These are phyloP conservation scores for Trichomonascus vanleenenianus DNA, from an alignment of 805 yeast species.

Conservation along the genomic window DNA sequence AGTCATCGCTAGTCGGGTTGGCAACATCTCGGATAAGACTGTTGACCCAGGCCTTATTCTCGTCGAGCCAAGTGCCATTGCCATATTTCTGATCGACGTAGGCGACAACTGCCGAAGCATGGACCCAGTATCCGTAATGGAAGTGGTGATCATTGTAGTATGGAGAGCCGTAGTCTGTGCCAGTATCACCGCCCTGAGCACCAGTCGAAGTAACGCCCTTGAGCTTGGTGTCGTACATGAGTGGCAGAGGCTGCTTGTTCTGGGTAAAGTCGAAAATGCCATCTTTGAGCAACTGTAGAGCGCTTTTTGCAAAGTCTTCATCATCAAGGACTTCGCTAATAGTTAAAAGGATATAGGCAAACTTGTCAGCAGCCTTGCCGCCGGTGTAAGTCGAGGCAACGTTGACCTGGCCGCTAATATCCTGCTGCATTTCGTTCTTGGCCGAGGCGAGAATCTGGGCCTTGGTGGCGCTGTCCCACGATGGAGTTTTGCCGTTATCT, in stretches of 20 bases:
- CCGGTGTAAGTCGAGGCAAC: conserved; percentile 84
- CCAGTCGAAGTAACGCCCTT: conserved; percentile 30
- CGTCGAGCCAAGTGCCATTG: conserved; percentile 40
- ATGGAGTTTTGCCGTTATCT: conserved; percentile 25
- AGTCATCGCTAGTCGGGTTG: conserved; percentile 44
- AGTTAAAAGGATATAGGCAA: conserved; percentile 76
- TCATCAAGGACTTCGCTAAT: conserved; percentile 61
- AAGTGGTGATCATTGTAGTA: conserved; percentile 81
- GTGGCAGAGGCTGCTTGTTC: conserved; percentile 65
- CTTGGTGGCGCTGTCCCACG: conserved; percentile 32
- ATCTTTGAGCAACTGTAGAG: conserved; percentile 51
- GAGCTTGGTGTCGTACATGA: conserved; percentile 70
- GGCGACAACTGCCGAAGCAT: conserved; percentile 74
- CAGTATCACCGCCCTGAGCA: conserved; percentile 27
- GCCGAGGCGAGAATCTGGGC: conserved; percentile 39
- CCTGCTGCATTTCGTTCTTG: conserved; percentile 45
- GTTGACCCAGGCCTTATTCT: conserved; percentile 51
- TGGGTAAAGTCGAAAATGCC: conserved; percentile 63
- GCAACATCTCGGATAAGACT: conserved; percentile 59
- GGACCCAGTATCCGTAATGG: conserved; percentile 80
- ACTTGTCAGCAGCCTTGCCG: conserved; percentile 84
- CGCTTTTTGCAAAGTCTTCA: conserved; percentile 37
- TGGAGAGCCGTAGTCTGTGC: conserved; percentile 66
- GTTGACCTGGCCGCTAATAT: conserved; percentile 49
- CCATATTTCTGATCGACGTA: conserved; percentile 46